Evolutionary conservation across 2,329 filamentous ascomycete species (phyloP).

Genomic region (Ustulina deusta): DNA sequence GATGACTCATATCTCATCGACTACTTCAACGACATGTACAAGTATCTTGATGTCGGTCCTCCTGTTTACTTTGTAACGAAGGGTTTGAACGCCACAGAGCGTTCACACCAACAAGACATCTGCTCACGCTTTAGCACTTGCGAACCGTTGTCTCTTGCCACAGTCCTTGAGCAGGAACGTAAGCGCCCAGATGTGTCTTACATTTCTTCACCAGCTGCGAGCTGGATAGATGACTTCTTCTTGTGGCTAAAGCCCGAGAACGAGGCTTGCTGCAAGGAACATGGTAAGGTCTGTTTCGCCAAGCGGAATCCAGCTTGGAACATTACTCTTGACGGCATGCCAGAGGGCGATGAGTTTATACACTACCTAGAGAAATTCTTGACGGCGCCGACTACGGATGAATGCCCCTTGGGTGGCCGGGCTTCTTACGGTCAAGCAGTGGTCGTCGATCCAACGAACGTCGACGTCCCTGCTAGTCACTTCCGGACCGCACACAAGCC

Average conservation of each 20-base stretch:
- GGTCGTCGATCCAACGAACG: conserved; percentile 75
- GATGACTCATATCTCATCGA: conserved; percentile 94
- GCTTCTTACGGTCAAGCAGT: conserved; percentile 89
- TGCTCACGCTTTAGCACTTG: conserved; percentile 94
- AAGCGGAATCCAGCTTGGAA: conserved; percentile 86
- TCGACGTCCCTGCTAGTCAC: conserved; percentile 83
- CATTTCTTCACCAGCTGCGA: conserved; percentile 87
- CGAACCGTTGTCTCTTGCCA: conserved; percentile 83
- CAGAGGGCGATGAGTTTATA: conserved; percentile 90
- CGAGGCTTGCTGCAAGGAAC: conserved; percentile 78
- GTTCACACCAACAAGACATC: conserved; percentile 82
- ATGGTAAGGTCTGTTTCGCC: conserved; percentile 80
- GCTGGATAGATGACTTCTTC: conserved; percentile 97
- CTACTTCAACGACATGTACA: conserved; percentile 96
- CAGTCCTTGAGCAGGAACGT: conserved; percentile 92
- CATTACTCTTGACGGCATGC: conserved; percentile 89
- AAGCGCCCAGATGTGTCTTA: conserved; percentile 90
- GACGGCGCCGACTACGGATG: conserved; percentile 79
- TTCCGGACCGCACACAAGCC: conserved; percentile 93
- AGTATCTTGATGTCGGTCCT: conserved; percentile 90
- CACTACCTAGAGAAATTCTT: conserved; percentile 88
- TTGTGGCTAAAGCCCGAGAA: conserved; percentile 93
- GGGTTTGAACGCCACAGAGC: conserved; percentile 80
- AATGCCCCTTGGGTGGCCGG: conserved; percentile 88
- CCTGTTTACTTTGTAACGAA: conserved; percentile 96